These are phyloP conservation scores for Agaricus blazei DNA, from an alignment of 768 basidiomycete species.

Conservation along the genomic window DNA sequence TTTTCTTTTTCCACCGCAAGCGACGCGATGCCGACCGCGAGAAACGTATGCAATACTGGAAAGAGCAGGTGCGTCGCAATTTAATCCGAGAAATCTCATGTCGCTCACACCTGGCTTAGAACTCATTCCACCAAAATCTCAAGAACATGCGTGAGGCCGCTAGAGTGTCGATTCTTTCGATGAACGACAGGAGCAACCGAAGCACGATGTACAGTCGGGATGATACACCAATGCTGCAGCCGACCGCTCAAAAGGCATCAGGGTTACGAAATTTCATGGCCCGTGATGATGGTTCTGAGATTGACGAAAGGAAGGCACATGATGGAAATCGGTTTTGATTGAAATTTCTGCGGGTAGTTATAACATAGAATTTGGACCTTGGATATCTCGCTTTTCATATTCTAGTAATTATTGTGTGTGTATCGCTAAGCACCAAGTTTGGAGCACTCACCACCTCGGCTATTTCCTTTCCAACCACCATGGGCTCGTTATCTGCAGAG, in stretches of 20 bases:
- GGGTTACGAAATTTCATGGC: slow-evolving; percentile 51
- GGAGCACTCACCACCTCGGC: slow-evolving; percentile 1
- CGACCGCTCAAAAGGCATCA: slow-evolving; percentile 44
- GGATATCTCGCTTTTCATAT: background rate
- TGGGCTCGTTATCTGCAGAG: slow-evolving; percentile 14
- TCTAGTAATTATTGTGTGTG: slow-evolving; percentile 1
- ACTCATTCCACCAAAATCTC: slow-evolving; percentile 76
- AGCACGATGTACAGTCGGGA: slow-evolving; percentile 51
- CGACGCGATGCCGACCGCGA: slow-evolving; percentile 74
- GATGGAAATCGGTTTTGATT: slow-evolving; percentile 33
- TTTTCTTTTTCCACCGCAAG: slow-evolving; percentile 69
- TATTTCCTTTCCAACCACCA: slow-evolving; percentile 2
- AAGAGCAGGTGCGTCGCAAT: slow-evolving; percentile 60
- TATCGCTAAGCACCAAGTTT: background rate
- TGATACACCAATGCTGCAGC: slow-evolving; percentile 48
- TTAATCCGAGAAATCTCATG: background rate
- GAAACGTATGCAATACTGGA: slow-evolving; percentile 86
- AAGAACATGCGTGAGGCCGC: slow-evolving; percentile 75
- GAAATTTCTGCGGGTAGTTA: slow-evolving; percentile 4
- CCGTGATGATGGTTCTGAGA: slow-evolving; percentile 43
- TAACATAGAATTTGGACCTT: slow-evolving; percentile 6
- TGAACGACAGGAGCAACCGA: slow-evolving; percentile 42
- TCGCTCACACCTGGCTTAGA: slow-evolving; percentile 31
- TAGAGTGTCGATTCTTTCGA: slow-evolving; percentile 57
- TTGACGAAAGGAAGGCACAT: slow-evolving; percentile 36